Evolutionary conservation across 176 grass and related monocot species (phyloP).

Genomic region (Raddia guianensis): DNA sequence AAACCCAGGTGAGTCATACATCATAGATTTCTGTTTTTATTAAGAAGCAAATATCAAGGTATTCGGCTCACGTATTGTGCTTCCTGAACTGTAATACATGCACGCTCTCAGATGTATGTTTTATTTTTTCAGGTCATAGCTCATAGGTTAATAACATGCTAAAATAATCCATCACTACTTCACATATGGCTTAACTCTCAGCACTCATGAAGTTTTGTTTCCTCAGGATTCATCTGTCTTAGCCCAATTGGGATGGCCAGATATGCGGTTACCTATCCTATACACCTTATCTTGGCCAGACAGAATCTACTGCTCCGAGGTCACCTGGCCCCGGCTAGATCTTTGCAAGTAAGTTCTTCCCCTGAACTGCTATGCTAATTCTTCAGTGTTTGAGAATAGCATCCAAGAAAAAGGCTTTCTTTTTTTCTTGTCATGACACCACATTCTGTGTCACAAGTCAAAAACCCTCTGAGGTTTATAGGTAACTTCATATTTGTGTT

Average conservation of each 20-base stretch:
- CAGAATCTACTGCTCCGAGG: constrained; percentile 87
- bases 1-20: constrained; percentile 76
- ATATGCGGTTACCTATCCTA: constrained; percentile 93
- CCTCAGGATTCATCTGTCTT: constrained; percentile 91
- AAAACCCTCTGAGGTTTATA: not conserved
- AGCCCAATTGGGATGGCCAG: constrained; percentile 92
- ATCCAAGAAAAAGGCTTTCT: not conserved
- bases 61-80: constrained; percentile 9
- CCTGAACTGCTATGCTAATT: constrained; percentile 23
- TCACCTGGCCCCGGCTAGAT: constrained; percentile 93
- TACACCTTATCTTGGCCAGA: constrained; percentile 99
- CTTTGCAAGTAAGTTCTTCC: constrained; percentile 75
- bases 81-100: constrained; percentile 2
- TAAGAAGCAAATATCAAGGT: not conserved
- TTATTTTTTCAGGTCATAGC: not conserved
- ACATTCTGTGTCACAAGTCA: not conserved
- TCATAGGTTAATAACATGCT: not conserved
- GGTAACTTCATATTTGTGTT: not conserved
- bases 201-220: constrained; percentile 34
- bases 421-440: not conserved
- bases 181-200: not conserved
- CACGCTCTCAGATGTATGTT: not conserved
- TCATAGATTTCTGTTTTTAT: not conserved
- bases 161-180: constrained; percentile 20
- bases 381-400: constrained; percentile 19